These are phyloP conservation scores for Acaromyces ingoldii DNA, from an alignment of 1,284 basidiomycete genomes.

Conservation along the genomic window DNA sequence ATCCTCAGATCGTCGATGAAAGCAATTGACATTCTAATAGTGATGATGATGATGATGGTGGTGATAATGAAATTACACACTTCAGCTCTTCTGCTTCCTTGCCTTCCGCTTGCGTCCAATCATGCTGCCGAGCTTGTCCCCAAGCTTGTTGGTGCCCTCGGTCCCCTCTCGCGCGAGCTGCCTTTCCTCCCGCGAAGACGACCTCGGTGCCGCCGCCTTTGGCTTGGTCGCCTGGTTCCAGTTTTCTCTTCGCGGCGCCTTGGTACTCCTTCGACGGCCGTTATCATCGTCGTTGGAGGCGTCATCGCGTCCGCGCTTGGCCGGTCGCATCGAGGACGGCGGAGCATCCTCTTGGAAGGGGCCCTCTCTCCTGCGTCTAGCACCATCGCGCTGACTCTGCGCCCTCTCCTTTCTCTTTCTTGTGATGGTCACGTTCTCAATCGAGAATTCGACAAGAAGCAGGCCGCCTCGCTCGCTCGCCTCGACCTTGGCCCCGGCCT, in stretches of 20 bases:
- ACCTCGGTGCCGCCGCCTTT: conserved; percentile 7
- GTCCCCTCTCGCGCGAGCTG: conserved; percentile 14
- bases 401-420: conserved; percentile 30
- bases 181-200: no score
- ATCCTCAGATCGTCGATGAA: no score
- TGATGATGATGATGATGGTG: no score
- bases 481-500: conserved; percentile 14
- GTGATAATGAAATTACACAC: no score
- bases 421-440: conserved; percentile 45
- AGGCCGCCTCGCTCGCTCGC: conserved; percentile 42
- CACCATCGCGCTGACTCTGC: background rate
- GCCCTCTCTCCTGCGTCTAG: background rate
- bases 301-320: background rate
- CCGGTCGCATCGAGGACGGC: background rate
- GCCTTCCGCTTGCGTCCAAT: conserved; percentile 46
- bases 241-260: background rate
- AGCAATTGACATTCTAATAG: no score
- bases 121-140: conserved; percentile 26
- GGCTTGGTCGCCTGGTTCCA: conserved; percentile 12
- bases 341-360: no score
- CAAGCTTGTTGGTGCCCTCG: conserved; percentile 10
- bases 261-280: background rate
- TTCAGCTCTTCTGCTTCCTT: conserved; percentile 14
- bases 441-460: conserved; percentile 46
- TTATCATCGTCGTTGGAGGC: background rate